phyloP scores from a whole-genome alignment of 108 stramenopile genomes.

The Mayamaea pseudoterrestris region DNA sequence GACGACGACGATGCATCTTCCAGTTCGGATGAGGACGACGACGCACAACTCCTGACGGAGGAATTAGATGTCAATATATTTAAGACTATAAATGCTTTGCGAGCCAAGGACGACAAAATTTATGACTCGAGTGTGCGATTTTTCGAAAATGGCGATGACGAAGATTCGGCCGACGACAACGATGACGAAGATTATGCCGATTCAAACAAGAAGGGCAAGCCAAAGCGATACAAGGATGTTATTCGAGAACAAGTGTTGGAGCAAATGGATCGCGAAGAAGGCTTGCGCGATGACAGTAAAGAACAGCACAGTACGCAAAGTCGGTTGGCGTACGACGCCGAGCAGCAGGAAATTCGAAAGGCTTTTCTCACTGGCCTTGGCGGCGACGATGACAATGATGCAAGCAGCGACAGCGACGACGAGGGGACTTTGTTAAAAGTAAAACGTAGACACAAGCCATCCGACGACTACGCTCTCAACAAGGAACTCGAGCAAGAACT shows the following conservation, averaged over 20 bases:
- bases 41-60: constrained; percentile 52
- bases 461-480: constrained; percentile 2
- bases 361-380: constrained; percentile 43
- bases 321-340: constrained; percentile 82
- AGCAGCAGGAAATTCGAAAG: constrained; percentile 76
- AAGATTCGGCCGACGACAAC: constrained; percentile 11
- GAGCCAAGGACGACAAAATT: constrained; percentile 56
- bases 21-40: constrained; percentile 50
- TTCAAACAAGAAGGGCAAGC: constrained; percentile 19
- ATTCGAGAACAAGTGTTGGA: constrained; percentile 90
- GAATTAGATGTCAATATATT: constrained; percentile 63
- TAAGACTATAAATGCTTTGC: constrained; percentile 63
- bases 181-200: constrained; percentile 8
- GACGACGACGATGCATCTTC: constrained; percentile 22
- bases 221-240: constrained; percentile 88
- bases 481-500: constrained; percentile 26
- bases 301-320: constrained; percentile 3
- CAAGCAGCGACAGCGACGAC: constrained; percentile 26
- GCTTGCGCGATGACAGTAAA: constrained; percentile 10
- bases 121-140: constrained; percentile 59
- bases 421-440: constrained; percentile 40
- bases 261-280: constrained; percentile 43
- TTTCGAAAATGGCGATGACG: constrained; percentile 37
- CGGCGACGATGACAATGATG: constrained; percentile 7
- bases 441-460: constrained; percentile 10